Conservation (phyloP, 768 basidiomycete genomes). For the Mycena amicta region DNA sequence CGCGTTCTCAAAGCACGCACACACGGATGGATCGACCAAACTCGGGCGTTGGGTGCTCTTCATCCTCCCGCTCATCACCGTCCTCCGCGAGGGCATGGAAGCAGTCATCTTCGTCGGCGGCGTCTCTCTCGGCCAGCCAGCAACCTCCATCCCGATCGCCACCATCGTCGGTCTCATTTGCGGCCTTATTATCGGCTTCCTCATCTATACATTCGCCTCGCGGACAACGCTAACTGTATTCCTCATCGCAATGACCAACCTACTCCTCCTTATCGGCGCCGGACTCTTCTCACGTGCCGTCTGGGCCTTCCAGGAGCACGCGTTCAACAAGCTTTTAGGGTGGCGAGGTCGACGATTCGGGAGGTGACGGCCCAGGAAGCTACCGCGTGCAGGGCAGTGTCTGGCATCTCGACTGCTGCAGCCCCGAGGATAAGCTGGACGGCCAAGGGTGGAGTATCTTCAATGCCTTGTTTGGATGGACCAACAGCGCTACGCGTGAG, state of each 20-base stretch:
- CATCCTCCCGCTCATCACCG: slow-evolving; percentile 87
- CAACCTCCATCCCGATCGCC: slow-evolving; percentile 86
- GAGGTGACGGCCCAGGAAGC: slow-evolving; percentile 80
- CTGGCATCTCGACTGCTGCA: slow-evolving; percentile 87
- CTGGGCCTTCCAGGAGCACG: slow-evolving; percentile 69
- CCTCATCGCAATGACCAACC: slow-evolving; percentile 88
- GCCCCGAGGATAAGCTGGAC: slow-evolving; percentile 54
- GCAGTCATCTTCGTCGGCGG: slow-evolving; percentile 94
- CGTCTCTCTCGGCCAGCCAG: slow-evolving; percentile 83
- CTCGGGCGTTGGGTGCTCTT: slow-evolving; percentile 87
- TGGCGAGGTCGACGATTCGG: slow-evolving; percentile 65
- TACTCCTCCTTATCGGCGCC: slow-evolving; percentile 91
- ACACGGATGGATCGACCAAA: slow-evolving; percentile 50
- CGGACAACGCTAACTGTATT: slow-evolving; percentile 80
- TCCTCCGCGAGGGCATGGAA: slow-evolving; percentile 92
- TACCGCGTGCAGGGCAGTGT: slow-evolving; percentile 82
- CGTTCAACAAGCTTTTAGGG: slow-evolving; percentile 73
- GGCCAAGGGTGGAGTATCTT: slow-evolving; percentile 79
- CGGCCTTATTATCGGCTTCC: slow-evolving; percentile 71
- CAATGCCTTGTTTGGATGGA: slow-evolving; percentile 85
- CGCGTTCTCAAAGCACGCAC: slow-evolving; percentile 53
- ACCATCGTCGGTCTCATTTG: slow-evolving; percentile 82
- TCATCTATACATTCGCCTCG: slow-evolving; percentile 82
- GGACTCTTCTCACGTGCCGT: slow-evolving; percentile 87
- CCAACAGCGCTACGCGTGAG: slow-evolving; percentile 75